Conservation (phyloP, 305 asterid species). For the Fraxinus latifolia region DNA sequence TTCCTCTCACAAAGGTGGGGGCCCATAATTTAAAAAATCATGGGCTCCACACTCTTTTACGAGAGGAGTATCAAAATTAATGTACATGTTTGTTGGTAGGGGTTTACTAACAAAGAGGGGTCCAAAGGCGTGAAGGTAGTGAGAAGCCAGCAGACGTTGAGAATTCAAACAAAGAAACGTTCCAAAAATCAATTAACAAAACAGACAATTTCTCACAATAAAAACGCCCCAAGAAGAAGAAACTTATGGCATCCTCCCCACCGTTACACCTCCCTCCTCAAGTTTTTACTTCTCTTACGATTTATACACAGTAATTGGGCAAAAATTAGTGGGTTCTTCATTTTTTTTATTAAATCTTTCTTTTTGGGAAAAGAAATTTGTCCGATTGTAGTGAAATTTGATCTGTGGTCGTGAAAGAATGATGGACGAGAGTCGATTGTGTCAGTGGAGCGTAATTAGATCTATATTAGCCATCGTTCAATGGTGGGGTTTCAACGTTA, state of each 20-base stretch:
- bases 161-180: neutral
- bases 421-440: constrained; percentile 59
- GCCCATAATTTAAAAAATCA: too few species aligned
- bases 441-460: constrained; percentile 72
- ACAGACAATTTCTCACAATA: neutral
- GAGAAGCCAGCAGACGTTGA: neutral
- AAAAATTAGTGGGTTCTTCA: neutral
- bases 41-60: too few species aligned
- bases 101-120: neutral
- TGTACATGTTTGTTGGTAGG: neutral
- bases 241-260: constrained; percentile 1
- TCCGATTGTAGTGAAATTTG: constrained; percentile 3
- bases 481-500: constrained; percentile 94
- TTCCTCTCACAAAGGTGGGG: too few species aligned
- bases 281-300: constrained; percentile 21
- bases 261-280: constrained; percentile 29
- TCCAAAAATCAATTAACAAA: neutral
- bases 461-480: constrained; percentile 68
- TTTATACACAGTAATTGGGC: neutral
- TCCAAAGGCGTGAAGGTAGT: neutral
- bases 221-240: neutral
- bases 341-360: neutral
- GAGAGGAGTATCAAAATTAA: too few species aligned
- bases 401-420: constrained; percentile 17
- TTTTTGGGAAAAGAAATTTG: constrained; percentile 4